Evolutionary conservation across 345 rosid genomes (phyloP).

Genomic region (Schrenkiella parvula): DNA sequence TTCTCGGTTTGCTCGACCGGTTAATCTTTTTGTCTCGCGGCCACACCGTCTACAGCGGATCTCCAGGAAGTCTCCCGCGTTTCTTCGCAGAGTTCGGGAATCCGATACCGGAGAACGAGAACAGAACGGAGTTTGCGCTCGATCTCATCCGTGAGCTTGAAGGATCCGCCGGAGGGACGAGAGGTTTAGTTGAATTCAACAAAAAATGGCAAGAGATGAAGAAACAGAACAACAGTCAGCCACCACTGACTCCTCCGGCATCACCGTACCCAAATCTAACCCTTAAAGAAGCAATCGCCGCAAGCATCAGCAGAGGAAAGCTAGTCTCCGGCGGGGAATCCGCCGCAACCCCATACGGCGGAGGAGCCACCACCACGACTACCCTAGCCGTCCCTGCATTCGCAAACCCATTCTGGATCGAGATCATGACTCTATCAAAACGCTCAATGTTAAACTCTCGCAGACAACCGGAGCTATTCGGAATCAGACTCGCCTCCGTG

Average conservation of each 20-base stretch:
- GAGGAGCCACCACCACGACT: background rate
- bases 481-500: slow-evolving; percentile 69
- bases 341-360: slow-evolving; percentile 32
- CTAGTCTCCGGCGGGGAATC: slow-evolving; percentile 58
- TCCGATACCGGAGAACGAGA: background rate
- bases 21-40: background rate
- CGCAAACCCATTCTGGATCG: slow-evolving; percentile 82
- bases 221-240: slow-evolving; percentile 31
- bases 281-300: slow-evolving; percentile 85
- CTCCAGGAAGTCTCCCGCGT: background rate
- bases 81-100: background rate
- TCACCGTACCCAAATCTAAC: slow-evolving; percentile 46
- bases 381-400: slow-evolving; percentile 69
- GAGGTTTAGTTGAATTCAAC: background rate
- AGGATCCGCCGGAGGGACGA: background rate
- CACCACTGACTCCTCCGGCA: slow-evolving; percentile 33
- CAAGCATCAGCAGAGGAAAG: slow-evolving; percentile 84
- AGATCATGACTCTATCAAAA: slow-evolving; percentile 65
- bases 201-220: slow-evolving; percentile 40
- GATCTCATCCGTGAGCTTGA: background rate
- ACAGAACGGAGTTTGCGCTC: background rate
- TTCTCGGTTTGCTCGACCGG: background rate
- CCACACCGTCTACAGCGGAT: background rate
- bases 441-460: slow-evolving; percentile 63
- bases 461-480: slow-evolving; percentile 78